These are phyloP conservation scores for Epichloe hybrida DNA, from an alignment of 2,329 filamentous ascomycete species.

Conservation along the genomic window DNA sequence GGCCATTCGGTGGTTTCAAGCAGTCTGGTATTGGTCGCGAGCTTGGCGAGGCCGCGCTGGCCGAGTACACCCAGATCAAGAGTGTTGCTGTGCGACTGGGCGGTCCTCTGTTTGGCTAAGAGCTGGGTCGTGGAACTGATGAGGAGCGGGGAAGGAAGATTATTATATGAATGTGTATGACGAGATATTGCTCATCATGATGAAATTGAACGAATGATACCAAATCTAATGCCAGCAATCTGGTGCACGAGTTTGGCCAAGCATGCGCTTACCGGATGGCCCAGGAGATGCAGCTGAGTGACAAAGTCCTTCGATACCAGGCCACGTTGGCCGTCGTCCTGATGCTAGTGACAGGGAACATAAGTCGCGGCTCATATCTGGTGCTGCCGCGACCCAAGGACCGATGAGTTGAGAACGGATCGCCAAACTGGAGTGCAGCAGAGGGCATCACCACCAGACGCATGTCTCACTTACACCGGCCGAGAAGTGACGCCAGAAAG, in stretches of 20 bases:
- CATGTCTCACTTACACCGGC: too few relatives aligned
- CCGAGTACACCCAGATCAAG: conserved; percentile 58
- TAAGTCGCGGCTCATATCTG: too few relatives aligned
- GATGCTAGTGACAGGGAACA: too few relatives aligned
- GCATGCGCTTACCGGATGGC: neutral
- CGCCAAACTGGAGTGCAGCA: too few relatives aligned
- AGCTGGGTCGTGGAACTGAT: neutral
- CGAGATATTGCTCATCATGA: neutral
- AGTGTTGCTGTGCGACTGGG: conserved; percentile 38
- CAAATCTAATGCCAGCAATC: neutral
- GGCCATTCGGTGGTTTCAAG: conserved; percentile 65
- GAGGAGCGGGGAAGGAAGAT: neutral
- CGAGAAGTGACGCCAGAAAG: too few relatives aligned
- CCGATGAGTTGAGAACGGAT: too few relatives aligned
- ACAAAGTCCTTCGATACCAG: too few relatives aligned
- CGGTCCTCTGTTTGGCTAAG: conserved; percentile 11
- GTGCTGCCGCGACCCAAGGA: too few relatives aligned
- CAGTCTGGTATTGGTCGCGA: conserved; percentile 68
- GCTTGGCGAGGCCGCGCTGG: conserved; percentile 52
- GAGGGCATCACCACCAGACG: too few relatives aligned
- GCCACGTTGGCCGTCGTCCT: too few relatives aligned
- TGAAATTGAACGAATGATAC: neutral
- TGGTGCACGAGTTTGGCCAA: neutral
- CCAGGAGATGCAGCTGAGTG: neutral
- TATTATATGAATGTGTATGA: too few relatives aligned